Evolutionary conservation across 192 early-diverging fungal genomes (phyloP).

Genomic region (Allomyces macrogynus): DNA sequence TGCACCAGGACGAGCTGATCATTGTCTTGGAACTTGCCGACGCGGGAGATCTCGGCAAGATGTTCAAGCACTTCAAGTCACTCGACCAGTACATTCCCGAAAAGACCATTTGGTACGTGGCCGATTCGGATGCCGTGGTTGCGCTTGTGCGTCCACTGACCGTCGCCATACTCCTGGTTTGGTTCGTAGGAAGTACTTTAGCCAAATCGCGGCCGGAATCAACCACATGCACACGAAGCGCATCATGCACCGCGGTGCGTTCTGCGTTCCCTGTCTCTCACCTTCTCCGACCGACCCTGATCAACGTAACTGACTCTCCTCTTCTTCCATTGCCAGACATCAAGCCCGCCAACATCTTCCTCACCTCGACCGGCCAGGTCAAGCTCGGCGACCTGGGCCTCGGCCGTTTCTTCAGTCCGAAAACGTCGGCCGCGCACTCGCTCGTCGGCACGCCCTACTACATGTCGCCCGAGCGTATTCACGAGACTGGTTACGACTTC

Average conservation of each 20-base stretch:
- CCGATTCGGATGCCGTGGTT: too few relatives aligned
- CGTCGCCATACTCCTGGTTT: too few relatives aligned
- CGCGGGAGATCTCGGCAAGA: slow-evolving; percentile 5
- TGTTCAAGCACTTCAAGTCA: slow-evolving; percentile 6
- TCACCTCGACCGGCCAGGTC: slow-evolving; percentile 1
- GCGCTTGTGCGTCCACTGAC: too few relatives aligned
- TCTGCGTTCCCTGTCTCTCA: too few relatives aligned
- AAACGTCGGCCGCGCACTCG: slow-evolving; percentile 4
- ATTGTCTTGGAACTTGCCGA: slow-evolving; percentile 7
- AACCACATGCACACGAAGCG: slow-evolving; percentile 3
- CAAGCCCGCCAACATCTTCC: slow-evolving; percentile 8
- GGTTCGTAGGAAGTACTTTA: slow-evolving; percentile 5
- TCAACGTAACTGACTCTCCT: too few relatives aligned
- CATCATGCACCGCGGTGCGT: slow-evolving; percentile 5
- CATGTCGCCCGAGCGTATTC: slow-evolving; percentile 7
- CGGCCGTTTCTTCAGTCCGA: slow-evolving; percentile 4
- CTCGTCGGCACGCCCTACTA: slow-evolving; percentile 8
- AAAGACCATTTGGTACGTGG: slow-evolving; percentile 2
- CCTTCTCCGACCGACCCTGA: too few relatives aligned
- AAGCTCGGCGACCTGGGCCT: slow-evolving; percentile 8
- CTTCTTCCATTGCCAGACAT: not conserved
- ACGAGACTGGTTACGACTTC: slow-evolving; percentile 6
- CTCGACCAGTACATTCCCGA: slow-evolving; percentile 5
- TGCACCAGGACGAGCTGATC: slow-evolving; percentile 5
- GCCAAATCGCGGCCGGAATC: slow-evolving; percentile 2